phyloP scores from a whole-genome alignment of 2,329 filamentous ascomycete species.

The Venturiaceae sp. region DNA sequence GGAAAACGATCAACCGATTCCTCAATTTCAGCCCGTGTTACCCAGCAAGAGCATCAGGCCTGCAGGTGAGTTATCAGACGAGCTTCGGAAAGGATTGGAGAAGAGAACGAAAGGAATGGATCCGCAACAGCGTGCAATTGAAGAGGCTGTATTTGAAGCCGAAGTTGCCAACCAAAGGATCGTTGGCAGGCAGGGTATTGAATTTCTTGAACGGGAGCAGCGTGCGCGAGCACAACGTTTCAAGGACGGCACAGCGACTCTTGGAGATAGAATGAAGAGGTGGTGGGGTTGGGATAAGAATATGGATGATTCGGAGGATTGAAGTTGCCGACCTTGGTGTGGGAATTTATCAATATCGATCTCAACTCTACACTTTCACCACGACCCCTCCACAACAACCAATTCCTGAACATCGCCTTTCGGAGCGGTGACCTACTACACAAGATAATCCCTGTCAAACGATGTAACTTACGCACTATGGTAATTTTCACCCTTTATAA shows the following conservation, averaged over 20 bases:
- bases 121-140: background rate
- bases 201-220: background rate
- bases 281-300: constrained; percentile 6
- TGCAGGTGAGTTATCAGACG: background rate
- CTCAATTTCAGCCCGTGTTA: constrained; percentile 51
- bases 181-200: background rate
- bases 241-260: background rate
- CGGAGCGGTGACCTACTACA: background rate
- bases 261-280: constrained; percentile 8
- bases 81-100: background rate
- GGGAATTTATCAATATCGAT: constrained; percentile 1
- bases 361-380: background rate
- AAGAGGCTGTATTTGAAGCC: constrained; percentile 7
- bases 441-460: background rate
- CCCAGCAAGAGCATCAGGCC: constrained; percentile 12
- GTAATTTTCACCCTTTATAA: background rate
- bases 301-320: constrained; percentile 1
- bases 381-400: background rate
- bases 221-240: background rate
- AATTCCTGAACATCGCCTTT: background rate
- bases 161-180: background rate
- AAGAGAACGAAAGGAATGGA: constrained; percentile 4
- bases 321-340: background rate
- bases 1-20: constrained; percentile 41
- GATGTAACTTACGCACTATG: background rate